Evolutionary conservation across 805 yeast species (phyloP).

Genomic region (Barnettozyma salicaria): DNA sequence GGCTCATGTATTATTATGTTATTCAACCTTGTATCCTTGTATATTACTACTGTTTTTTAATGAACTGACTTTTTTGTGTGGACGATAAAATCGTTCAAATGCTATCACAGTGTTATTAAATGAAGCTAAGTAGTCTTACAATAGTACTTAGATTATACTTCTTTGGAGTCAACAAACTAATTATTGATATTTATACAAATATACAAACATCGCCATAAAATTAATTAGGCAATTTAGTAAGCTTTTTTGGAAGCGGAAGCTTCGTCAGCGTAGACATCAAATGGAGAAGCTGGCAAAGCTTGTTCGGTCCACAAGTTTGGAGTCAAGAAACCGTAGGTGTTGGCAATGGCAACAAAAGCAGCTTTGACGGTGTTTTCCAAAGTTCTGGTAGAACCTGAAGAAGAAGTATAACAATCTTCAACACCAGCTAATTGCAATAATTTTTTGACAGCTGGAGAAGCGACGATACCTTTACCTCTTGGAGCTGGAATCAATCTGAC

Average conservation of each 20-base stretch:
- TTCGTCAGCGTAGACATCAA: slow-evolving; percentile 89
- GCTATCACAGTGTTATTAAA: not conserved
- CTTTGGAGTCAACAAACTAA: slow-evolving; percentile 1
- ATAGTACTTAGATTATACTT: not conserved
- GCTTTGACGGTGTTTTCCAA: slow-evolving; percentile 99
- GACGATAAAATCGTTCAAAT: not conserved
- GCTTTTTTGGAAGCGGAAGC: slow-evolving; percentile 70
- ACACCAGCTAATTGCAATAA: slow-evolving; percentile 99
- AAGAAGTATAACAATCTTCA: slow-evolving; percentile 98
- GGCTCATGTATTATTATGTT: not conserved
- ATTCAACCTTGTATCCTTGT: not conserved
- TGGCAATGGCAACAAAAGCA: slow-evolving; percentile 98
- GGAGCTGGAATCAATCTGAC: slow-evolving; percentile 99
- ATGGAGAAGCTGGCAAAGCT: slow-evolving; percentile 84
- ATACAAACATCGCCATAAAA: slow-evolving; percentile 8
- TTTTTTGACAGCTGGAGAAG: slow-evolving; percentile 99
- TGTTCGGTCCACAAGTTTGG: slow-evolving; percentile 96
- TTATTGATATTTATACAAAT: slow-evolving; percentile 1
- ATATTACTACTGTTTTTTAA: not conserved
- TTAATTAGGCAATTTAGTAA: slow-evolving; percentile 43
- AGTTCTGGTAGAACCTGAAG: slow-evolving; percentile 99
- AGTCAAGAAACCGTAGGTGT: slow-evolving; percentile 99
- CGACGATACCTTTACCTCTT: slow-evolving; percentile 99
- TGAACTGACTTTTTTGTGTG: not conserved
- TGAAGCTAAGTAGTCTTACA: not conserved